These are phyloP conservation scores for Kockovaella imperatae DNA, from an alignment of 768 basidiomycete species.

Conservation along the genomic window DNA sequence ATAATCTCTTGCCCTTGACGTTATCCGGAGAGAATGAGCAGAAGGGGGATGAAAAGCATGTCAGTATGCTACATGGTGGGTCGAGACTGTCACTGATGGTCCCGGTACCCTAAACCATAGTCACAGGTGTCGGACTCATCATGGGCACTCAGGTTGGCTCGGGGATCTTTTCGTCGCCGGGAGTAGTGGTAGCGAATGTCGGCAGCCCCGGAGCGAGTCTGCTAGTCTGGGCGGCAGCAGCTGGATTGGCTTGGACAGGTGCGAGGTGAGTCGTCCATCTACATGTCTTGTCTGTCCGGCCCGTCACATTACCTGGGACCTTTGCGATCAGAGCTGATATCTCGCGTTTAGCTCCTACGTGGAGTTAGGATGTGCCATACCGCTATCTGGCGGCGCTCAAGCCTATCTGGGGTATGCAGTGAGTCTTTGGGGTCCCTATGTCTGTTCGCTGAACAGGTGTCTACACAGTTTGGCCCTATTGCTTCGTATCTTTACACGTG, in stretches of 20 bases:
- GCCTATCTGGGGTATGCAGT: conserved; percentile 81
- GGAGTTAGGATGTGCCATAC: conserved; percentile 82
- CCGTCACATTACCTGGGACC: neutral
- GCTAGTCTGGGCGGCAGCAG: conserved; percentile 72
- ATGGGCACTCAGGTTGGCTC: conserved; percentile 82
- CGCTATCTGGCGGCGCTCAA: conserved; percentile 54
- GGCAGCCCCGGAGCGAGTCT: conserved; percentile 85
- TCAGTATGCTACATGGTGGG: conserved; percentile 69
- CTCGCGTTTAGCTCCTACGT: conserved; percentile 63
- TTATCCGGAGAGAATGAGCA: conserved; percentile 60
- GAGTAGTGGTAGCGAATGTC: conserved; percentile 80
- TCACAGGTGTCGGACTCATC: conserved; percentile 70
- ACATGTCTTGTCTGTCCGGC: neutral
- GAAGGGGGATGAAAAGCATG: conserved; percentile 57
- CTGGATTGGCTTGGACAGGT: conserved; percentile 86
- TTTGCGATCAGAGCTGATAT: no score
- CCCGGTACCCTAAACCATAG: neutral
- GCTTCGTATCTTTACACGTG: conserved; percentile 84
- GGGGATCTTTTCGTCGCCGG: conserved; percentile 91
- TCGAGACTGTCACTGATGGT: conserved; percentile 3
- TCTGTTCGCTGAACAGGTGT: neutral
- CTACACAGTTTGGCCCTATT: conserved; percentile 40
- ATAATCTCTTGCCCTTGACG: conserved; percentile 67
- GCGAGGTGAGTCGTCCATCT: conserved; percentile 47
- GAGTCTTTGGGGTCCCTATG: conserved; percentile 45